These are phyloP conservation scores for Huntiella omanensis DNA, from an alignment of 2,329 filamentous ascomycete species.

Conservation along the genomic window DNA sequence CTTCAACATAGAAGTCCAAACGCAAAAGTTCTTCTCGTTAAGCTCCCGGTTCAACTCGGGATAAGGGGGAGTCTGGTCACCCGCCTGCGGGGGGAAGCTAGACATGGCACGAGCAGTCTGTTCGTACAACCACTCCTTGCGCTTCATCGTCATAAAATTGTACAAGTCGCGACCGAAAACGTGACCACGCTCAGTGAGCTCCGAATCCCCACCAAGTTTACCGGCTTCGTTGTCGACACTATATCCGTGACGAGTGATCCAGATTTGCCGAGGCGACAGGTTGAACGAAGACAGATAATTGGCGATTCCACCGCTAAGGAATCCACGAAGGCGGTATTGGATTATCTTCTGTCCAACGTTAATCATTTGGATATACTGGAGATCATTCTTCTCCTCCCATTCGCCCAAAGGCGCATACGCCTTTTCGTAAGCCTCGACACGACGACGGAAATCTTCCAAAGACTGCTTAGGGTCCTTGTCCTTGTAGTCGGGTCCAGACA, in stretches of 20 bases:
- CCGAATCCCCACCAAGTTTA: slow-evolving; percentile 80
- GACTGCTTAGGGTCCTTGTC: slow-evolving; percentile 78
- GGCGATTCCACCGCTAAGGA: slow-evolving; percentile 78
- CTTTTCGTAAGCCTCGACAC: slow-evolving; percentile 83
- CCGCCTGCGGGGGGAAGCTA: slow-evolving; percentile 75
- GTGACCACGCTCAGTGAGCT: slow-evolving; percentile 61
- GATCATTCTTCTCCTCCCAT: slow-evolving; percentile 74
- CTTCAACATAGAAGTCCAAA: slow-evolving; percentile 95
- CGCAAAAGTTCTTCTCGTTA: slow-evolving; percentile 79
- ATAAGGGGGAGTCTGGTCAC: slow-evolving; percentile 87
- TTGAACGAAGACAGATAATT: slow-evolving; percentile 97
- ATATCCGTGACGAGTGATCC: slow-evolving; percentile 92
- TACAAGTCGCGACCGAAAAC: slow-evolving; percentile 65
- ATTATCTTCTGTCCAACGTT: slow-evolving; percentile 92
- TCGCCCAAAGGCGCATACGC: slow-evolving; percentile 81
- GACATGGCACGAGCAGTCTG: slow-evolving; percentile 61
- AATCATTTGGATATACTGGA: slow-evolving; percentile 96
- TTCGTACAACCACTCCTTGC: slow-evolving; percentile 62
- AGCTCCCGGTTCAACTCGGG: slow-evolving; percentile 57
- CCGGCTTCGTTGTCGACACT: slow-evolving; percentile 72
- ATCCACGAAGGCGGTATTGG: slow-evolving; percentile 76
- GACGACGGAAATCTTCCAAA: slow-evolving; percentile 76
- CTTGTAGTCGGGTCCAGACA: slow-evolving; percentile 88
- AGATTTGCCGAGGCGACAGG: slow-evolving; percentile 83
- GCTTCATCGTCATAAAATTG: slow-evolving; percentile 65